Conservation (phyloP, 441 rosid species). For the Kokia cookei region DNA sequence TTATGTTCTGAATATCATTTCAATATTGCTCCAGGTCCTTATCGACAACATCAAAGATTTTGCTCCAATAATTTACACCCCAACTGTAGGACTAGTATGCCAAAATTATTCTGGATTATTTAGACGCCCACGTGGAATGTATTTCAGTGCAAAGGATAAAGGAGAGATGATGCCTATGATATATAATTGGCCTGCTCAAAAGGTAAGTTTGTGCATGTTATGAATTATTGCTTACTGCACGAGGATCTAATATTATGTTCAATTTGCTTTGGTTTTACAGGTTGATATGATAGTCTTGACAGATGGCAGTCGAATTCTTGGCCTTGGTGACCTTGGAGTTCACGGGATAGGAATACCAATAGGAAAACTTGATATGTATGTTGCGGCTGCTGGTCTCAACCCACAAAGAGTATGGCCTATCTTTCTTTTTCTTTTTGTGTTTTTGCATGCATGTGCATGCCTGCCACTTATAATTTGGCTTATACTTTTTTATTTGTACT, state of each 20-base stretch:
- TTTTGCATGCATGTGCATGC: background rate
- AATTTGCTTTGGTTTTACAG: slow-evolving; percentile 28
- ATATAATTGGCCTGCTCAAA: slow-evolving; percentile 88
- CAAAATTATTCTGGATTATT: slow-evolving; percentile 96
- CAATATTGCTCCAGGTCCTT: slow-evolving; percentile 56
- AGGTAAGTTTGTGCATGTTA: slow-evolving; percentile 31
- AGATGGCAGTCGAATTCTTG: slow-evolving; percentile 96
- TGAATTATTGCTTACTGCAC: background rate
- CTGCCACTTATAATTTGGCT: background rate
- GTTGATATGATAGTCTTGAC: slow-evolving; percentile 98
- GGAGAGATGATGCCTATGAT: slow-evolving; percentile 99
- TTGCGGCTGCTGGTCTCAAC: slow-evolving; percentile 94
- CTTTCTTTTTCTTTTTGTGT: background rate
- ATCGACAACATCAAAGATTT: slow-evolving; percentile 92
- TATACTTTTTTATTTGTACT: background rate
- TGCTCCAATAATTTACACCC: slow-evolving; percentile 94
- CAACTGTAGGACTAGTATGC: slow-evolving; percentile 94
- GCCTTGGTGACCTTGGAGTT: slow-evolving; percentile 97
- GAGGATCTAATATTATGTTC: background rate
- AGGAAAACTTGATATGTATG: slow-evolving; percentile 96
- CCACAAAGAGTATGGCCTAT: slow-evolving; percentile 68
- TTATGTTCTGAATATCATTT: background rate
- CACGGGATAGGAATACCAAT: slow-evolving; percentile 98
- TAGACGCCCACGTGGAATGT: slow-evolving; percentile 99
- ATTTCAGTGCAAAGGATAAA: slow-evolving; percentile 96